Conservation (phyloP, 352 stramenopile species). For the Pythium oligandrum region DNA sequence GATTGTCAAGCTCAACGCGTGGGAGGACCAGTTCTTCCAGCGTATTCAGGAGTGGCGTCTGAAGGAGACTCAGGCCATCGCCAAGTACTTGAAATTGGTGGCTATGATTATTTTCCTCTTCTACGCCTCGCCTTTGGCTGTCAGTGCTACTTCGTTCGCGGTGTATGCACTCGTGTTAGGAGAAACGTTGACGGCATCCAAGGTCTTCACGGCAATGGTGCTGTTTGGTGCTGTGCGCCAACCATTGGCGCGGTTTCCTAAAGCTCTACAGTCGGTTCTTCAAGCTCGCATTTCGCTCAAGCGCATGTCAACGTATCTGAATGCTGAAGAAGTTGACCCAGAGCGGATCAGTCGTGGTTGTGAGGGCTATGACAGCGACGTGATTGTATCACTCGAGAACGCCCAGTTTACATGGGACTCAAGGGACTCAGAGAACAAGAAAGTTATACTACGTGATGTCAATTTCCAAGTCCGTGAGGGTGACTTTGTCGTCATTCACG, state of each 20-base stretch:
- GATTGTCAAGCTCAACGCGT: slow-evolving; percentile 89
- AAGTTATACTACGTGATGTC: slow-evolving; percentile 38
- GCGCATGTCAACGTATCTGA: slow-evolving; percentile 25
- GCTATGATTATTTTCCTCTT: slow-evolving; percentile 45
- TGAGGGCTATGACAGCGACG: slow-evolving; percentile 2
- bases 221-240: slow-evolving; percentile 37
- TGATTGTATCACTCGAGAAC: slow-evolving; percentile 7
- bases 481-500: slow-evolving; percentile 43
- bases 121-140: slow-evolving; percentile 17
- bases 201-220: slow-evolving; percentile 47
- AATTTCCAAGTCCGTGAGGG: slow-evolving; percentile 22
- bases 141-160: slow-evolving; percentile 28
- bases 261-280: slow-evolving; percentile 19
- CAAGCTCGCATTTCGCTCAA: slow-evolving; percentile 30
- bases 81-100: slow-evolving; percentile 43
- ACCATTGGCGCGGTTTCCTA: slow-evolving; percentile 25
- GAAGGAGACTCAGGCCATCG: slow-evolving; percentile 51
- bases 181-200: slow-evolving; percentile 27
- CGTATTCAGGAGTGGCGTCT: slow-evolving; percentile 50
- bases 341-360: slow-evolving; percentile 2
- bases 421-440: slow-evolving; percentile 4
- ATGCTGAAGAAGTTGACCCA: slow-evolving; percentile 5
- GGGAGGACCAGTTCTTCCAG: slow-evolving; percentile 68
- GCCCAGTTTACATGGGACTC: slow-evolving; percentile 9
- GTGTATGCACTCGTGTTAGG: slow-evolving; percentile 31